These are phyloP conservation scores for Lentinula aciculospora DNA, from an alignment of 768 basidiomycete species.

Conservation along the genomic window DNA sequence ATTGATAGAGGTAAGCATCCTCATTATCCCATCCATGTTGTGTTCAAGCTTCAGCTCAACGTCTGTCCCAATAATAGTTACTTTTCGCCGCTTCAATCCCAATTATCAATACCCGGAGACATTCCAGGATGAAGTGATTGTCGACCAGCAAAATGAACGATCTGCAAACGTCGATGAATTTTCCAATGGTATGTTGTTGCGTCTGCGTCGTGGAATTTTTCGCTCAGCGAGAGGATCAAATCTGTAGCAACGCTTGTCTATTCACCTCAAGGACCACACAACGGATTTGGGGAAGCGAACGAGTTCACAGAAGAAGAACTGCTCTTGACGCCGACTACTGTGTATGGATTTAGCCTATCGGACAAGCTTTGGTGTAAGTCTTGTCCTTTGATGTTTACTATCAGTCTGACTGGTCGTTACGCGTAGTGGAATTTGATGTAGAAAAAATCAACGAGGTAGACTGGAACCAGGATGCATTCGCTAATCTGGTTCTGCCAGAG, in stretches of 20 bases:
- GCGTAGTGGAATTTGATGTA: slow-evolving; percentile 55
- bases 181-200: neutral
- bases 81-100: slow-evolving; percentile 47
- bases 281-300: slow-evolving; percentile 13
- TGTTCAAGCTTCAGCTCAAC: neutral
- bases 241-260: slow-evolving; percentile 1
- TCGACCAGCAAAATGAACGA: neutral
- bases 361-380: slow-evolving; percentile 57
- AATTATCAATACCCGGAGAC: slow-evolving; percentile 39
- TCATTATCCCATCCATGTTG: neutral
- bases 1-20: slow-evolving; percentile 49
- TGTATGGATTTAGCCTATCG: slow-evolving; percentile 57
- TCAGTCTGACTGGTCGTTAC: neutral
- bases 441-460: slow-evolving; percentile 45
- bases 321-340: slow-evolving; percentile 47
- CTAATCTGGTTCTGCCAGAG: slow-evolving; percentile 51
- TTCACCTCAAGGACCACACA: neutral
- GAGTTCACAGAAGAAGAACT: slow-evolving; percentile 48
- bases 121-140: neutral
- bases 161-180: slow-evolving; percentile 4
- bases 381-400: neutral
- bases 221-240: neutral
- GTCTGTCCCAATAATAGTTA: slow-evolving; percentile 20
- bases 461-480: slow-evolving; percentile 55
- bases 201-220: neutral